phyloP scores from a whole-genome alignment of 139 green algal species.

The Chlorella vulgaris region DNA sequence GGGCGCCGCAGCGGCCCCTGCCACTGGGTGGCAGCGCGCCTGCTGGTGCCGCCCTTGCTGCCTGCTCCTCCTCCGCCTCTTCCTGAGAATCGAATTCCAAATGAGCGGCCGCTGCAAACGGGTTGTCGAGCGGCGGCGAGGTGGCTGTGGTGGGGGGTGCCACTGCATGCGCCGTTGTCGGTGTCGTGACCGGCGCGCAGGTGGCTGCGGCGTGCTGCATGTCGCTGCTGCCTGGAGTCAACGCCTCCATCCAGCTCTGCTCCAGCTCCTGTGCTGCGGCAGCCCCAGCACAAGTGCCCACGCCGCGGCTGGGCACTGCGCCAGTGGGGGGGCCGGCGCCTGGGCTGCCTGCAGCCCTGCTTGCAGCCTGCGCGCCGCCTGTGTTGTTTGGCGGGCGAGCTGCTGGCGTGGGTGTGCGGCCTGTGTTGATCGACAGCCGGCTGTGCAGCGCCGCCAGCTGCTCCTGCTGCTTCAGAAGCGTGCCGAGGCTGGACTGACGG shows the following conservation, averaged over 20 bases:
- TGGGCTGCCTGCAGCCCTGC: too few species aligned
- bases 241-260: neutral
- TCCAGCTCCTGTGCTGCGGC: neutral
- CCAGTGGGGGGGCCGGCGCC: neutral
- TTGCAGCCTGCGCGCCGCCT: too few species aligned
- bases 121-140: neutral
- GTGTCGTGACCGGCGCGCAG: neutral
- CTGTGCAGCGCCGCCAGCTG: neutral
- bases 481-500: conserved; percentile 13
- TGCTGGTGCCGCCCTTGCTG: neutral
- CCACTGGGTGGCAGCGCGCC: neutral
- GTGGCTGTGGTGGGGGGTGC: neutral
- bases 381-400: neutral
- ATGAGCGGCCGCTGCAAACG: neutral
- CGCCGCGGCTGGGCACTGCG: neutral
- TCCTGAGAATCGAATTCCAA: too few species aligned
- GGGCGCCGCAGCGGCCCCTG: neutral
- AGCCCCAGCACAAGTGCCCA: neutral
- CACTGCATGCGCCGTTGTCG: neutral
- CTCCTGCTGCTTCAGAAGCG: conserved; percentile 10
- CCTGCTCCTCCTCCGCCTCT: neutral
- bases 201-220: neutral
- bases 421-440: conserved; percentile 17
- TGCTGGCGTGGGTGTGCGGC: neutral
- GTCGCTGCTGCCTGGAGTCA: neutral